Conservation (phyloP, 2,329 filamentous ascomycete species). For the Metarhizium anisopliae region DNA sequence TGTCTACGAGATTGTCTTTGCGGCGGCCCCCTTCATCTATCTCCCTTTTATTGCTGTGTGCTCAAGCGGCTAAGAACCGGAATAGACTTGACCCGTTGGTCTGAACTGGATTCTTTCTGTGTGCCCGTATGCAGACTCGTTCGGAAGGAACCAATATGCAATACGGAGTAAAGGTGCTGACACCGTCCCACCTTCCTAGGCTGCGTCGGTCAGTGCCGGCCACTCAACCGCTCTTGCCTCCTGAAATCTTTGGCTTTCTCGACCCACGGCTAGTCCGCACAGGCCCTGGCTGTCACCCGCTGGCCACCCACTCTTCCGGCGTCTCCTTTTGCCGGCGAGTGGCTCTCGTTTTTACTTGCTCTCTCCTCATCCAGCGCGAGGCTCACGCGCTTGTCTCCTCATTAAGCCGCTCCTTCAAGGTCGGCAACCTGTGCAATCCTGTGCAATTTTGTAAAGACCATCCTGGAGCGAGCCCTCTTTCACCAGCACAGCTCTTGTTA, state of each 20-base stretch:
- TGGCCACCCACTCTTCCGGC: constrained; percentile 3
- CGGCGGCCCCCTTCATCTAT: background rate
- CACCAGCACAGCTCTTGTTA: background rate
- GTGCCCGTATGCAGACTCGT: background rate
- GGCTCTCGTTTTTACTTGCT: constrained; percentile 1
- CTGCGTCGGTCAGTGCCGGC: background rate
- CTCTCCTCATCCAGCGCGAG: constrained; percentile 8
- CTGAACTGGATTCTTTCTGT: no score
- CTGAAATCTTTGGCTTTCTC: background rate
- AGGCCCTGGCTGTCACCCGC: background rate
- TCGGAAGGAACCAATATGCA: background rate
- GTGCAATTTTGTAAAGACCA: background rate
- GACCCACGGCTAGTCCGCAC: background rate
- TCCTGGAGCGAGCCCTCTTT: background rate
- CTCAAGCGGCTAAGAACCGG: no score
- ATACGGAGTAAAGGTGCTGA: background rate
- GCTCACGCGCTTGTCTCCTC: constrained; percentile 8
- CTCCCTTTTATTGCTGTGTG: background rate
- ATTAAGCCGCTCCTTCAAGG: constrained; percentile 1
- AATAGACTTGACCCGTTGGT: no score
- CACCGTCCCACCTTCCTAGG: background rate
- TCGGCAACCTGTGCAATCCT: background rate
- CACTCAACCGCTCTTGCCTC: background rate
- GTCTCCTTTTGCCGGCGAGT: constrained; percentile 4
- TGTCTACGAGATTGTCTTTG: background rate